Conservation (phyloP, 768 basidiomycete genomes). For the Leccinum arenicola region DNA sequence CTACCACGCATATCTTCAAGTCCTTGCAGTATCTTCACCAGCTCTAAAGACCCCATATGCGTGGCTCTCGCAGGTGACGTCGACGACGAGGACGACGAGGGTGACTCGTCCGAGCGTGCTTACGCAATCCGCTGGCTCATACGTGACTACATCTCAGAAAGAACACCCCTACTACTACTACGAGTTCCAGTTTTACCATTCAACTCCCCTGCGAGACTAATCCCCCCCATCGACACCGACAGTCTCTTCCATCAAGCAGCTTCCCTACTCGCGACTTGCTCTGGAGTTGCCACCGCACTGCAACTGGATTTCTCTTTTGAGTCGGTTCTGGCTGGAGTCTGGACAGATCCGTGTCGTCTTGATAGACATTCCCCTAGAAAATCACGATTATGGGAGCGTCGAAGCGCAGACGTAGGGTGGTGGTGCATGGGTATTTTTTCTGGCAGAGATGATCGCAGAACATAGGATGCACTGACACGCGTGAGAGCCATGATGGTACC, state of each 20-base stretch:
- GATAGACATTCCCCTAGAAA: slow-evolving; percentile 66
- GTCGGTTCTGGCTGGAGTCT: slow-evolving; percentile 2
- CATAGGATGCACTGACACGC: slow-evolving; percentile 24
- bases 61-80: too few relatives aligned
- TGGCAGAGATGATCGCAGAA: slow-evolving; percentile 70
- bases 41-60: too few relatives aligned
- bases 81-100: too few relatives aligned
- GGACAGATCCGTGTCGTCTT: slow-evolving; percentile 41
- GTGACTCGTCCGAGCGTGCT: slow-evolving; percentile 11
- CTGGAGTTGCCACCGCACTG: slow-evolving; percentile 61
- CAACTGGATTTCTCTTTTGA: slow-evolving; percentile 53
- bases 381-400: slow-evolving; percentile 66
- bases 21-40: too few relatives aligned
- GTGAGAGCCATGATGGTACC: background rate
- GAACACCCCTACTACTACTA: background rate
- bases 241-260: slow-evolving; percentile 51
- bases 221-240: slow-evolving; percentile 26
- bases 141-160: background rate
- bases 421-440: slow-evolving; percentile 58
- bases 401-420: slow-evolving; percentile 91
- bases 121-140: slow-evolving; percentile 53
- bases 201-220: background rate
- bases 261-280: slow-evolving; percentile 59
- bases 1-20: too few relatives aligned
- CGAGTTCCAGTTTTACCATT: too few relatives aligned